Base-by-base conservation (phyloP, 2,329 filamentous ascomycete genomes). In the Xylariaceae sp. region DNA sequence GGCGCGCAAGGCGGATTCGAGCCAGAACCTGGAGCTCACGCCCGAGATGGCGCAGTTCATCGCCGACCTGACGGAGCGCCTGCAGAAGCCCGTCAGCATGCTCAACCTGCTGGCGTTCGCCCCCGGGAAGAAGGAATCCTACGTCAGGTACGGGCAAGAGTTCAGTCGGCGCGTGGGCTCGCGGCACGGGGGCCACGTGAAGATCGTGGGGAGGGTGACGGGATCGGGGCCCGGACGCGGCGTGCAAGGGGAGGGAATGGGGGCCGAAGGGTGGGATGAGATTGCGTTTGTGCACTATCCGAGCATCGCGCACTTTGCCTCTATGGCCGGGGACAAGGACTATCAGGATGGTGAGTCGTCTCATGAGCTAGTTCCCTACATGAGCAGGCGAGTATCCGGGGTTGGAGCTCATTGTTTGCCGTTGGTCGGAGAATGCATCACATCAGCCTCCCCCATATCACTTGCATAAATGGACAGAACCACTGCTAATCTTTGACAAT, bases 241-340 rank as follows among this genome's bases (percentile, higher is more conserved):
- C 9, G 42, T 31, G 15, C 24, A 24, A 4, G 39, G 29, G 15
- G 17, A 30, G 29, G 22, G 31, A 37, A 36, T 45, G 40, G 33
- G 35, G 16, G 44, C 47, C 34, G 62, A 60, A 11, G 63, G 62
- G 39, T 84, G 80, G 79, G 75, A 83, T 56, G 79, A 84, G 60
- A 69, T 84, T 46, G 79, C 79, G 0, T 65, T 83, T 33, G 80
- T 79, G 41, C 79, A 83, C 63, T 83, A 83, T 59, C 79, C 80
- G 3, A 79, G 71, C 38, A 73, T 83, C 28, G 48, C 59, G 46
- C 78, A 83, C 58, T 83, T 83, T 53, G 73, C 73, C 33, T 77
- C 80, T 54, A 83, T 60, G 58, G 48, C 52, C 2, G 44, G 44
- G 13, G 51, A 46, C 30, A 36, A 22, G 4, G 52, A 55, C 17